Conservation (phyloP, 2,329 filamentous ascomycete genomes). For the Truncatella angustata region DNA sequence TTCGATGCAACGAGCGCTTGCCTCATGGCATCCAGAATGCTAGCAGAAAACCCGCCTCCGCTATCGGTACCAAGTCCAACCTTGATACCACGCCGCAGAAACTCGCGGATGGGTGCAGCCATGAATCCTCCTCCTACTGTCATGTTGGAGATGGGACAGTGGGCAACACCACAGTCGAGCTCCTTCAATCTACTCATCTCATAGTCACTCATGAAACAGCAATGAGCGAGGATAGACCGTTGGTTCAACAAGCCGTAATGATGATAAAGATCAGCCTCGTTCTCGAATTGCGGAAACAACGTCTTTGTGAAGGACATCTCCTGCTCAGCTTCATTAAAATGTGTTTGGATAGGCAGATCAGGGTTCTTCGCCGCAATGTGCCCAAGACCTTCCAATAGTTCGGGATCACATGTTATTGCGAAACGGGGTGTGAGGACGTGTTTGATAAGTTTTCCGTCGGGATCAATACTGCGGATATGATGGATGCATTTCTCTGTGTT, state of each 20-base stretch:
- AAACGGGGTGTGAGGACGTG: conserved; percentile 59
- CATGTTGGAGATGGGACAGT: conserved; percentile 65
- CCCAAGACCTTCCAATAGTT: conserved; percentile 55
- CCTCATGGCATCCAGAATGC: conserved; percentile 57
- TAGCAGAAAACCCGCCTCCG: conserved; percentile 60
- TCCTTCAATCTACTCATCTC: conserved; percentile 48
- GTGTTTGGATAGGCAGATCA: conserved; percentile 59
- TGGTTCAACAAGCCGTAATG: conserved; percentile 51
- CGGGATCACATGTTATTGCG: conserved; percentile 57
- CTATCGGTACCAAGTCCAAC: conserved; percentile 67
- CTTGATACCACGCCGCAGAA: conserved; percentile 56
- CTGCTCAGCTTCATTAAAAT: conserved; percentile 64
- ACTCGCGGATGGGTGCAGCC: conserved; percentile 58
- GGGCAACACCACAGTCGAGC: conserved; percentile 57
- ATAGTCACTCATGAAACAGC: conserved; percentile 57
- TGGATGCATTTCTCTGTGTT: conserved; percentile 49
- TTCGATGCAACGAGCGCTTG: conserved; percentile 56
- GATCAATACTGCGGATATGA: conserved; percentile 45
- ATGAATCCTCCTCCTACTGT: conserved; percentile 61
- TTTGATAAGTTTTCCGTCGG: conserved; percentile 39
- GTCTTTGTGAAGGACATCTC: conserved; percentile 54
- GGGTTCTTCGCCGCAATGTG: conserved; percentile 46
- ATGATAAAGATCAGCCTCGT: conserved; percentile 60
- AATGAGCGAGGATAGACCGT: conserved; percentile 64
- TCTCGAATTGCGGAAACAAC: conserved; percentile 55